Evolutionary conservation across 2,329 filamentous ascomycete species (phyloP), one percentile per base, ranked within the genome.

Genomic region (Fusarium succisae): DNA sequence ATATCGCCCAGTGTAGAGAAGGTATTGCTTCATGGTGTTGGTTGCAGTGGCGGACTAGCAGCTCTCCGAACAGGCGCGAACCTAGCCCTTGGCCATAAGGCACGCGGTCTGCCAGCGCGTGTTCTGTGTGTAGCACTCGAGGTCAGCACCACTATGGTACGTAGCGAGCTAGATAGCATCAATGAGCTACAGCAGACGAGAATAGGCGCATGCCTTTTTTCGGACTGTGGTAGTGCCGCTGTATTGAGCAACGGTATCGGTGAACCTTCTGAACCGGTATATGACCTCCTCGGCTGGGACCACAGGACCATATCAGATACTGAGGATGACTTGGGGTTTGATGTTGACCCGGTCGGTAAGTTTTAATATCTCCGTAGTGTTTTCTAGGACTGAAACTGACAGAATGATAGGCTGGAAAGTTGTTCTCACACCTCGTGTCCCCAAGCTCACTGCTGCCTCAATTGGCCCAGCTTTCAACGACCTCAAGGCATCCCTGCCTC

Each of bases 141-240:
- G 78, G 83, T 91, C 48, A 89, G 86, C 80, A 91, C 89, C 22
- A 86, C 87, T 4, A 82, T 92, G 77, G 88, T 91, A 11, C 85
- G 91, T 47, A 91, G 89, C 74, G 92, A 93, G 80, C 82, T 94
- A 53, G 87, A 92, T 70, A 90, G 88, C 79, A 87, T 92, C 78
- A 78, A 90, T 69, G 84, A 88, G 73, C 76, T 84, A 22, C 88
- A 92, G 74, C 85, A 91, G 68, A 88, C 90, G 17, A 85, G 91
- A 38, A 92, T 94, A 75, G 92, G 91, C 5, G 85, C 90, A 3
- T 89, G 88, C 20, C 81, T 94, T 6, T 94, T 94, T 79, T 92
- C 91, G 26, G 92, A 94, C 79, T 93, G 90, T 72, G 91, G 90
- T n/a, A 91, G 91, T 64, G 89, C 91, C 0, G 81, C 89, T 35